These are phyloP conservation scores for Misopates orontium DNA, from an alignment of 257 asterid genomes.

Conservation along the genomic window DNA sequence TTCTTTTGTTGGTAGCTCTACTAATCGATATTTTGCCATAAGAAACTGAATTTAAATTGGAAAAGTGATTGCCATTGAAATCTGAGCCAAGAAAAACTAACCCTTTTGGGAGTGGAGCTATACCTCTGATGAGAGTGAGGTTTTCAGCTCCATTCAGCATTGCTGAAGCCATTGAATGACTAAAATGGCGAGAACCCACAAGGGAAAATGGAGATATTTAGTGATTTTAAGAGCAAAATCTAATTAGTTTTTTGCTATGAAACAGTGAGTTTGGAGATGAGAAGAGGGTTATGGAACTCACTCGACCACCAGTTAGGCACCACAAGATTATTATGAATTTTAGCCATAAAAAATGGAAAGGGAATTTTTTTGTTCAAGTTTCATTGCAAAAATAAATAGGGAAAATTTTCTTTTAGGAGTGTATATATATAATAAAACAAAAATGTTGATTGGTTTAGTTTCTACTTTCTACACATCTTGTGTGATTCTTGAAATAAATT, in stretches of 20 bases:
- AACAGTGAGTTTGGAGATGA: too few species aligned
- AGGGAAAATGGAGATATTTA: background rate
- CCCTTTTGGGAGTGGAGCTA: conserved; percentile 47
- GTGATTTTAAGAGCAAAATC: conserved; percentile 3
- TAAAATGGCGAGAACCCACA: too few species aligned
- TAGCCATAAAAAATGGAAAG: too few species aligned
- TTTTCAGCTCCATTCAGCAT: conserved; percentile 69
- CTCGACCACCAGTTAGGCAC: background rate
- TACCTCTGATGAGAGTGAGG: conserved; percentile 38
- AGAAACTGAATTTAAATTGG: conserved; percentile 41
- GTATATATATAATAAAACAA: too few species aligned
- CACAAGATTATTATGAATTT: background rate
- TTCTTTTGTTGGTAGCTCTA: conserved; percentile 22
- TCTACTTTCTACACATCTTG: too few species aligned
- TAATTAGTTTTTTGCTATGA: background rate
- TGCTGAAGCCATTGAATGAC: conserved; percentile 56
- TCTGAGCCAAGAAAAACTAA: conserved; percentile 50
- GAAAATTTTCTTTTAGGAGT: too few species aligned
- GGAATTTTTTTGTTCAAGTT: too few species aligned
- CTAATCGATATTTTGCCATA: conserved; percentile 35
- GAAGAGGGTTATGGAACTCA: too few species aligned
- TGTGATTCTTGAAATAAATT: too few species aligned
- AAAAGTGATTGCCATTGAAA: conserved; percentile 42
- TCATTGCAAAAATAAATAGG: too few species aligned
- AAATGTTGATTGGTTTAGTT: too few species aligned